Conservation (phyloP, 169 alveolate species). For the Cryptosporidium viatorum region DNA sequence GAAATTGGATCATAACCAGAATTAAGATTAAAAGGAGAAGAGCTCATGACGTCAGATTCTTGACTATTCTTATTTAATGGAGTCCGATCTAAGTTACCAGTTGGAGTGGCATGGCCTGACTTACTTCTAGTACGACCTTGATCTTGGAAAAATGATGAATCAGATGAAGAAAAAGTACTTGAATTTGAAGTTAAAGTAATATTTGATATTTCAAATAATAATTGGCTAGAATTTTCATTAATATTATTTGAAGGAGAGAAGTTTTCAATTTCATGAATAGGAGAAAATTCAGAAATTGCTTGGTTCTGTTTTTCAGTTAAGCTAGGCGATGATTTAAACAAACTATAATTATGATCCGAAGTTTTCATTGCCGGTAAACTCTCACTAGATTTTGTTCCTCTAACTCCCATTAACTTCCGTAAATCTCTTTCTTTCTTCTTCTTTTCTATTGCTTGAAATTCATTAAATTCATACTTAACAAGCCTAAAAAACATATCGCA, state of each 20-base stretch:
- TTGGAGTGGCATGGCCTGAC: constrained; percentile 9
- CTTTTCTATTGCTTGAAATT: constrained; percentile 57
- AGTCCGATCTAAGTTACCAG: constrained; percentile 2
- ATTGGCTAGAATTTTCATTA: constrained; percentile 21
- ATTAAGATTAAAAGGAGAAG: constrained; percentile 12
- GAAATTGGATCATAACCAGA: constrained; percentile 65
- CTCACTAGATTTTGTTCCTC: constrained; percentile 22
- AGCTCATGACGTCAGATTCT: background rate
- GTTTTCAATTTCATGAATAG: constrained; percentile 36
- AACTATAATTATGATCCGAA: background rate
- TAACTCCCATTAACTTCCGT: constrained; percentile 26
- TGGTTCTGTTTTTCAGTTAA: constrained; percentile 5
- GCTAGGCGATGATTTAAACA: background rate
- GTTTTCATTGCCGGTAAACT: constrained; percentile 16
- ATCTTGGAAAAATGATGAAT: constrained; percentile 40
- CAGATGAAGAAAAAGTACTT: constrained; percentile 63
- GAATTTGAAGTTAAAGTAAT: constrained; percentile 61
- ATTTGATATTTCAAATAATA: constrained; percentile 47
- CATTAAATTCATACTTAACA: constrained; percentile 45
- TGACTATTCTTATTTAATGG: background rate
- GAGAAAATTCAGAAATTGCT: constrained; percentile 37
- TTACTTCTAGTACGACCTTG: constrained; percentile 1
- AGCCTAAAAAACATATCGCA: constrained; percentile 67
- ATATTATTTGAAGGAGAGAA: background rate
- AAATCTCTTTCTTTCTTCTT: constrained; percentile 53